These are phyloP conservation scores for Schoenoplectus triqueter DNA, from an alignment of 202 grass and related monocot species.

Conservation along the genomic window DNA sequence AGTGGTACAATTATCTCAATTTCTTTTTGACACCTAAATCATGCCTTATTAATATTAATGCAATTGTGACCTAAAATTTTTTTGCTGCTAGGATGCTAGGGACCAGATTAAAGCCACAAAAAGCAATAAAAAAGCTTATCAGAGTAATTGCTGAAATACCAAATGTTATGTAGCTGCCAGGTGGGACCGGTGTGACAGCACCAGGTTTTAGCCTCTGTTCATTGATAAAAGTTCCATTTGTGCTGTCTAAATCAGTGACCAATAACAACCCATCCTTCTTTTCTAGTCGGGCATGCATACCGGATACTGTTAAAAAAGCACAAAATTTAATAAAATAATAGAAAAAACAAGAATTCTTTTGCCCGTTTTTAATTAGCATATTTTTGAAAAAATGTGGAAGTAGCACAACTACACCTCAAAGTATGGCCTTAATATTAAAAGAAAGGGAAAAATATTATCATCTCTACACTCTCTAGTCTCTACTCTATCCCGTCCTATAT, in stretches of 20 bases:
- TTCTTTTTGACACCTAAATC: background rate
- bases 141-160: slow-evolving; percentile 39
- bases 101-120: background rate
- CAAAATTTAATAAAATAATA: background rate
- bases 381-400: background rate
- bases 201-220: slow-evolving; percentile 61
- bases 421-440: background rate
- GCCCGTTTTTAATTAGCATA: background rate
- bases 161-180: slow-evolving; percentile 64
- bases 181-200: slow-evolving; percentile 35
- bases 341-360: background rate
- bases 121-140: background rate
- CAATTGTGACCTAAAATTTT: background rate
- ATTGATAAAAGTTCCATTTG: slow-evolving; percentile 82
- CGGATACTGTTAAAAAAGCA: slow-evolving; percentile 57
- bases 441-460: background rate
- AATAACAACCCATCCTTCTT: slow-evolving; percentile 59
- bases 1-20: background rate
- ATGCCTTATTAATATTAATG: background rate
- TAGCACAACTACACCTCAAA: background rate
- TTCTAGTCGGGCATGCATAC: slow-evolving; percentile 62
- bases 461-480: background rate
- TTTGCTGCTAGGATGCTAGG: background rate
- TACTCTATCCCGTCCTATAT: background rate
- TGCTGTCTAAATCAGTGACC: slow-evolving; percentile 80